Evolutionary conservation across 2,329 filamentous ascomycete genomes (phyloP), one percentile per base, ranked within the genome.

Genomic region (Tolypocladium guangdongense): DNA sequence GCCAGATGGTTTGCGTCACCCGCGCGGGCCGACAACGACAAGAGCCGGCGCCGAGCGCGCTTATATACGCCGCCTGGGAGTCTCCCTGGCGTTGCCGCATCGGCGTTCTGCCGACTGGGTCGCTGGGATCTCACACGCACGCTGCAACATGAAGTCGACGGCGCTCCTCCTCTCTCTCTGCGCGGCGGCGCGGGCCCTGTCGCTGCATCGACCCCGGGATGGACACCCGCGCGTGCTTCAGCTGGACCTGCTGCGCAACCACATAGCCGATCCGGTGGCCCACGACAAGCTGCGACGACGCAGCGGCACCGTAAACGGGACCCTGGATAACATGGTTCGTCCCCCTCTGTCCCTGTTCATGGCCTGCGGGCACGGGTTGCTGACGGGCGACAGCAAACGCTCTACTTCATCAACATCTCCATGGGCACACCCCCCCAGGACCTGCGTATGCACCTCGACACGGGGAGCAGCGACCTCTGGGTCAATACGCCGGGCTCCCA

Each of bases 401-500:
- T 86, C 32, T 87, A 87, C 65, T 83, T 80, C 59, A 73, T 83
- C 60, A 86, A 86, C 64, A 77, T 73, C 49, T 76, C 80, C 7
- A 59, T 87, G 49, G 84, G 84, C 50, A 86, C 82, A 2, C 84
- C 84, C 14, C 63, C 77, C 11, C 81, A 84, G 62, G 59, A 66
- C 1, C 60, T 87, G 45, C 74, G 75, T 20, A 70, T 86, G 56
- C 81, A 84, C 59, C 64, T 87, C 52, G 84, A 87, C 66, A 87
- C 84, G 7, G 84, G 84, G 50, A 86, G 82, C 68, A 85, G 81
- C 60, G 84, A 87, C 62, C 69, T 86, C 24, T 86, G 83, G 83
- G 78, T 86, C 8, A 93, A 95, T 63, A 78, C 82, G 2, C 71
- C 75, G 3, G 68, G 67, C 49, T 91, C 87, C 0, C 54, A 62